Base-by-base conservation (phyloP, 768 basidiomycete genomes). In the Tylopilus subfusipes region DNA sequence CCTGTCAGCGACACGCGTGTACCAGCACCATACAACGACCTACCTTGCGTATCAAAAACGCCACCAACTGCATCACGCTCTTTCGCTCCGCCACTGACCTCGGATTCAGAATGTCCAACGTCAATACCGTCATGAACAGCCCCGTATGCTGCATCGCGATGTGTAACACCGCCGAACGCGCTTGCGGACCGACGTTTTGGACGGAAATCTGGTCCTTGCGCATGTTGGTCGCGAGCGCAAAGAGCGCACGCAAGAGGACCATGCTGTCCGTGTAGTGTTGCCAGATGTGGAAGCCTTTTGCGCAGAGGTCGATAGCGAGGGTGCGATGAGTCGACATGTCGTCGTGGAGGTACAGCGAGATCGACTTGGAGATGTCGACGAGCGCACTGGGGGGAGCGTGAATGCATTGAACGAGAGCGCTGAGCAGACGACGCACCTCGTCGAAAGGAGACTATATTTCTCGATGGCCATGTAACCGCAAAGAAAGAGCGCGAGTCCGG, bases 91-190 rank as follows among this genome's bases (percentile, higher is more conserved):
- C 85, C 19, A 90, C 75, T 5, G 81, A 83, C 18, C 79, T 78
- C 11, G 90, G 86, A 31, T 86, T 85, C 21, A 96, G 72, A 48
- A 98, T 93, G 65, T 98, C 97, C 59, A 96, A 78, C 4, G 87
- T 85, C 38, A 99, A 70, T 0, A 96, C 97, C 0, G 93, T 89
- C 88, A 98, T 98, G 73, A 98, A 96, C 12, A 98, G 70, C 5
- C 85, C 83, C 6, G 95, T 93, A 60, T 94, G 88, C 44, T 79
- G 79, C 0, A 84, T 78, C 1, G 94, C 94, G 40, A 98, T 89
- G 39, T 89, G 86, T 11, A 98, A 72, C 3, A 96, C 85, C 0
- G 95, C 93, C 21, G 81, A 70, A 42, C 96, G 80, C 0, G 95
- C 93, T 62, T 93, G 89, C 2, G 84, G 77, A 8, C 83, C 83